phyloP scores from a whole-genome alignment of 23 red algal genomes.

The Gracilaria caudata region DNA sequence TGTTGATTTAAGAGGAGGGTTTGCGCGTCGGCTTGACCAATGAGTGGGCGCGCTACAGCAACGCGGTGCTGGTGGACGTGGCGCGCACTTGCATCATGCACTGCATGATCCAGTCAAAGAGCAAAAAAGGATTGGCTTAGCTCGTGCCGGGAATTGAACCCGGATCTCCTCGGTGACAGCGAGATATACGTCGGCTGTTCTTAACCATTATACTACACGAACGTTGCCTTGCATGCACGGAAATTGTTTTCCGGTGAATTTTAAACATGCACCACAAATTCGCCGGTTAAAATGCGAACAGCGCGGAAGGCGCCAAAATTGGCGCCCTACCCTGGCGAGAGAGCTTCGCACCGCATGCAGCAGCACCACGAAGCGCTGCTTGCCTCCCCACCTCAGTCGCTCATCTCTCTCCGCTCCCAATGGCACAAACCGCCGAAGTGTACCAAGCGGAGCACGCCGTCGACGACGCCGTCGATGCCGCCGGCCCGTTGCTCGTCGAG shows the following conservation, averaged over 20 bases:
- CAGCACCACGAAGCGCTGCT: neutral
- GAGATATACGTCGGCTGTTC: slow-evolving; percentile 63
- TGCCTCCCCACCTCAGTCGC: too few relatives aligned
- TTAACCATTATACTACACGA: slow-evolving; percentile 44
- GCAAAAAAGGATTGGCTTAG: neutral
- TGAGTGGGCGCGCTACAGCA: neutral
- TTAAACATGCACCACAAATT: neutral
- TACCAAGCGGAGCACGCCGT: slow-evolving; percentile 65
- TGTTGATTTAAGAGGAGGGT: neutral
- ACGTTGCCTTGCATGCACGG: neutral
- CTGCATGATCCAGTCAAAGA: too few relatives aligned
- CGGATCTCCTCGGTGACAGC: slow-evolving; percentile 80
- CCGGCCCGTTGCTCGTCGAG: slow-evolving; percentile 75
- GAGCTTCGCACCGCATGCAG: neutral
- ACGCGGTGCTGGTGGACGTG: neutral
- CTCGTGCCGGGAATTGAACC: slow-evolving; percentile 82
- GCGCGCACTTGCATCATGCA: neutral
- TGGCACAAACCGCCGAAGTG: slow-evolving; percentile 54
- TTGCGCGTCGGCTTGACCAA: neutral
- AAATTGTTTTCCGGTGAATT: neutral
- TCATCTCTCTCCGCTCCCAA: too few relatives aligned
- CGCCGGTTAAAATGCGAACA: slow-evolving; percentile 8
- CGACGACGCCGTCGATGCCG: slow-evolving; percentile 70
- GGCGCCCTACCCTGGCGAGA: neutral
- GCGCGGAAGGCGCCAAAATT: slow-evolving; percentile 22